Evolutionary conservation across 345 rosid genomes (phyloP).

Genomic region (Boechera divaricarpa): DNA sequence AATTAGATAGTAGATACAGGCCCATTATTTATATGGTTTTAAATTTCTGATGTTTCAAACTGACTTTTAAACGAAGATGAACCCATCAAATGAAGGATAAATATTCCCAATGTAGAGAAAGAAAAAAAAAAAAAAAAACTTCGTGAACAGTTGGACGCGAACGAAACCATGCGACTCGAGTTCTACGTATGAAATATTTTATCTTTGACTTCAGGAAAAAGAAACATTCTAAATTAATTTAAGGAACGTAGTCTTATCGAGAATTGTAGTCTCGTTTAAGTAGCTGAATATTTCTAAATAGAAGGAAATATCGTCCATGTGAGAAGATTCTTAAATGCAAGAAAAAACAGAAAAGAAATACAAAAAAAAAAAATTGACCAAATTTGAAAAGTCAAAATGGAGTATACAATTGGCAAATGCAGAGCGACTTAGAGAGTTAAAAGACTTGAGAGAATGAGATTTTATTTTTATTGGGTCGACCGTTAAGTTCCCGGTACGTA

Average conservation of each 20-base stretch:
- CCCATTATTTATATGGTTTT: background rate
- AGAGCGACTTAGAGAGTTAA: background rate
- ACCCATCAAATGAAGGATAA: background rate
- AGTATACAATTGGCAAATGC: conserved; percentile 15
- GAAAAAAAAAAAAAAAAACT: no score
- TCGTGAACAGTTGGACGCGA: no score
- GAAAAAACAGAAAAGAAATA: background rate
- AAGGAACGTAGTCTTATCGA: no score
- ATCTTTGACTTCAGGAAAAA: no score
- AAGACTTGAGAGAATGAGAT: background rate
- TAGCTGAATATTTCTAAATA: background rate
- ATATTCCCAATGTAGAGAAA: no score
- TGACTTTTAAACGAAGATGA: background rate
- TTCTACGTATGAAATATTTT: no score
- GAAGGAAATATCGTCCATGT: background rate
- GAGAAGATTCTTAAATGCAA: conserved; percentile 24
- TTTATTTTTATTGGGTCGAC: conserved; percentile 13
- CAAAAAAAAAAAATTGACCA: background rate
- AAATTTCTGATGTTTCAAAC: background rate
- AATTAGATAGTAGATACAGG: background rate
- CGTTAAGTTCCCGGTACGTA: conserved; percentile 16
- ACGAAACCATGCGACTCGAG: no score
- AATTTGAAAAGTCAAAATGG: conserved; percentile 23
- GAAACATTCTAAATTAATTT: no score
- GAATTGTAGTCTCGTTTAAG: background rate